A percentile compares a stretch with the other conserved stretches of the same genome.
These are phyloP conservation scores for Delphinella strobiligena DNA, from an alignment of 2,329 filamentous ascomycete species.

Conservation along the genomic window DNA sequence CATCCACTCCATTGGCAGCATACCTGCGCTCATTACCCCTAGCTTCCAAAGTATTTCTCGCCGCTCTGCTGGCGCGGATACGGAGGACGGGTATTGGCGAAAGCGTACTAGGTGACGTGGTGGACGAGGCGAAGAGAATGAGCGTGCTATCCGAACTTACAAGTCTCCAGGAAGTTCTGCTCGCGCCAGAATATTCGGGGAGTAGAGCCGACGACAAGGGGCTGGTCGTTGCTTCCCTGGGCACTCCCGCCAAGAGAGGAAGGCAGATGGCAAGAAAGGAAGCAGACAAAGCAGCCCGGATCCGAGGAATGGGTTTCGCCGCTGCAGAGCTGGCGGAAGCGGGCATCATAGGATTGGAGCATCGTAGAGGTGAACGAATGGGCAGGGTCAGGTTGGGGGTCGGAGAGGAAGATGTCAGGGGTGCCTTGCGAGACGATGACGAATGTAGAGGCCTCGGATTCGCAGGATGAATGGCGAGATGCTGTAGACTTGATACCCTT, in stretches of 20 bases:
- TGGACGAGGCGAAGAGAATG: conserved; percentile 71
- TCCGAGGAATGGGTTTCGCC: conserved; percentile 54
- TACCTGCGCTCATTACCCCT: conserved; percentile 74
- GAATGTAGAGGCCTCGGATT: conserved; percentile 74
- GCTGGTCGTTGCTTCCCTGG: conserved; percentile 19
- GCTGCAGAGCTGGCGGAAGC: conserved; percentile 77
- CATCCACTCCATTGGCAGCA: conserved; percentile 81
- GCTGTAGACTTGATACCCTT: not conserved
- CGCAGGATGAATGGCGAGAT: conserved; percentile 10
- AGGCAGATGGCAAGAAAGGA: conserved; percentile 20
- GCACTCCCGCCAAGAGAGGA: conserved; percentile 20
- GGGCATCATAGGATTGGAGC: conserved; percentile 76
- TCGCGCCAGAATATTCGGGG: conserved; percentile 25
- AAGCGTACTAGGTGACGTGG: conserved; percentile 75
- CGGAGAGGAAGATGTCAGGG: conserved; percentile 79
- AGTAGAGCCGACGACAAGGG: conserved; percentile 13
- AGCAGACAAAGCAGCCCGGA: conserved; percentile 30
- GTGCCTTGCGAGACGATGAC: conserved; percentile 77
- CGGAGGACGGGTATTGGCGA: conserved; percentile 77
- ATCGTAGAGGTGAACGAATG: conserved; percentile 63
- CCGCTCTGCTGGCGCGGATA: conserved; percentile 66
- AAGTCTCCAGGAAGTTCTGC: conserved; percentile 50
- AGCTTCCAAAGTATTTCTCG: conserved; percentile 71
- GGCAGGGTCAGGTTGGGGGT: conserved; percentile 79
- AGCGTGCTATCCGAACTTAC: conserved; percentile 48